Percentiles rank a stretch among this genome's conserved stretches.
phyloP scores from a whole-genome alignment of 768 basidiomycete species.

The Boletus patriciae region DNA sequence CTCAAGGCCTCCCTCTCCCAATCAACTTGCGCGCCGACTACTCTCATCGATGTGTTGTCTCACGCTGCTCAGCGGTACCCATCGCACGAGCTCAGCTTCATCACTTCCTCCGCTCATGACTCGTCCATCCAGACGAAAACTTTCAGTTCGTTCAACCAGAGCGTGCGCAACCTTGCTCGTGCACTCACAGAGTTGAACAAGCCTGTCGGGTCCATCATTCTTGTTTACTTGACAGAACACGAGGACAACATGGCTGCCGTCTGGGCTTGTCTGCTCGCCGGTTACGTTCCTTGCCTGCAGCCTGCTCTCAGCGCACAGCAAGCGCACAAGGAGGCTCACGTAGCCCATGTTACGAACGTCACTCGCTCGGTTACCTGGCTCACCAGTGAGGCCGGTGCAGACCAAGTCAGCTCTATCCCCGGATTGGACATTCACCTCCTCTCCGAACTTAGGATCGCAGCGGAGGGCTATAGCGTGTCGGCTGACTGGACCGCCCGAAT shows the following conservation, averaged over 20 bases:
- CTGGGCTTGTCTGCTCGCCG: slow-evolving; percentile 31
- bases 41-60: slow-evolving; percentile 23
- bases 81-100: slow-evolving; percentile 23
- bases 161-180: slow-evolving; percentile 17
- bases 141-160: slow-evolving; percentile 19
- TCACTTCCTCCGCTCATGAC: slow-evolving; percentile 28
- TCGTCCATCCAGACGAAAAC: slow-evolving; percentile 21
- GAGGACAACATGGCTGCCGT: slow-evolving; percentile 32
- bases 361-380: slow-evolving; percentile 24
- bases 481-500: slow-evolving; percentile 12
- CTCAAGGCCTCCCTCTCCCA: slow-evolving; percentile 6
- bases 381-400: slow-evolving; percentile 26
- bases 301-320: slow-evolving; percentile 32
- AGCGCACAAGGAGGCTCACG: slow-evolving; percentile 28
- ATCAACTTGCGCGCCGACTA: slow-evolving; percentile 16
- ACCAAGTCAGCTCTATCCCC: slow-evolving; percentile 19
- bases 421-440: slow-evolving; percentile 28
- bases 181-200: slow-evolving; percentile 17
- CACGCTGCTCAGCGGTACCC: slow-evolving; percentile 22
- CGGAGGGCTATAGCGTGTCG: slow-evolving; percentile 7
- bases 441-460: slow-evolving; percentile 23
- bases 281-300: slow-evolving; percentile 31
- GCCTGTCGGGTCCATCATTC: slow-evolving; percentile 22
- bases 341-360: slow-evolving; percentile 22
- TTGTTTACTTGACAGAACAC: slow-evolving; percentile 31